phyloP scores from a whole-genome alignment of 2,329 filamentous ascomycete genomes.

The Clonostachys solani region DNA sequence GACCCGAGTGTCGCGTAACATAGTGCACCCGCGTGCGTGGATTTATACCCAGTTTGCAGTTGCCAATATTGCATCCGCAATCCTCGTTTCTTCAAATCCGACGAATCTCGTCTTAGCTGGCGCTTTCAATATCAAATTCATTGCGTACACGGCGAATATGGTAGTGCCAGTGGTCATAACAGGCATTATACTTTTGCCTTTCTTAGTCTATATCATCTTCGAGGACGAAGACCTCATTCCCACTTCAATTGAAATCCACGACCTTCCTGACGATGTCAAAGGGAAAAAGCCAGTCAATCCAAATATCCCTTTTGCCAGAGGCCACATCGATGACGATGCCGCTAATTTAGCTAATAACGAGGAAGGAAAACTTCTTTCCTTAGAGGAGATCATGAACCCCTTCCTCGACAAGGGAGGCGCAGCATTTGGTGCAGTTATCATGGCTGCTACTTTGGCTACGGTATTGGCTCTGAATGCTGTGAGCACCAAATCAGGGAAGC shows the following conservation, averaged over 20 bases:
- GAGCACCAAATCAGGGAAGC: constrained; percentile 39
- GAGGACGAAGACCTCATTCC: constrained; percentile 61
- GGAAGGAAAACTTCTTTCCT: constrained; percentile 44
- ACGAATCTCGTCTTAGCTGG: constrained; percentile 73
- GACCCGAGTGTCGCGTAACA: constrained; percentile 71
- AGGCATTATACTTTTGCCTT: constrained; percentile 63
- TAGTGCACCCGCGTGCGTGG: constrained; percentile 67
- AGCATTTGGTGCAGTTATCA: constrained; percentile 58
- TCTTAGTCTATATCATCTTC: constrained; percentile 67
- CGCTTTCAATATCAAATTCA: constrained; percentile 68
- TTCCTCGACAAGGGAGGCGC: constrained; percentile 66
- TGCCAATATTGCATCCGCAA: constrained; percentile 70
- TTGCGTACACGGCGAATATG: constrained; percentile 74
- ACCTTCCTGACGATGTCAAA: constrained; percentile 54
- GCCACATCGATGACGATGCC: constrained; percentile 48
- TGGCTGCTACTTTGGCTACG: constrained; percentile 63
- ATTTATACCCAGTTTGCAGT: constrained; percentile 69
- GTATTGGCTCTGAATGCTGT: constrained; percentile 63
- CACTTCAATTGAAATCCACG: constrained; percentile 61
- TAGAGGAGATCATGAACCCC: constrained; percentile 73
- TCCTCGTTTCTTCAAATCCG: constrained; percentile 73
- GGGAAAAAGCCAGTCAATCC: constrained; percentile 61
- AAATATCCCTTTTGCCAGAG: constrained; percentile 63
- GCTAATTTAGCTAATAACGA: constrained; percentile 37
- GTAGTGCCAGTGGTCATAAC: constrained; percentile 69